Conservation (phyloP, 306 rosid species). For the Geum urbanum region DNA sequence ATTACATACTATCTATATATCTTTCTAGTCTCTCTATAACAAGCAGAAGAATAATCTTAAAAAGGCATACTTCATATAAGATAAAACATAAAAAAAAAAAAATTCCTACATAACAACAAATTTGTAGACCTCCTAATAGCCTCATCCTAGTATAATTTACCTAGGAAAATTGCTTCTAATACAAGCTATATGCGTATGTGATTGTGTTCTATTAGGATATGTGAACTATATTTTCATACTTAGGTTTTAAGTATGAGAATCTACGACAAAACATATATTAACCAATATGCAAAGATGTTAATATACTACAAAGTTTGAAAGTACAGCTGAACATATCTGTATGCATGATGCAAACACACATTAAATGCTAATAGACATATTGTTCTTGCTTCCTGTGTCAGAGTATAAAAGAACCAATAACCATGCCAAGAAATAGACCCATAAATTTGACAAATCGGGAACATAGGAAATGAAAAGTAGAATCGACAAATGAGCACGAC, state of each 20-base stretch:
- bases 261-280: conserved; percentile 13
- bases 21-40: conserved; percentile 30
- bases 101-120: not conserved
- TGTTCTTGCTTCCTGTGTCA: not conserved
- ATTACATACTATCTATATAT: no score
- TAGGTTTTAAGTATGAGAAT: not conserved
- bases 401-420: not conserved
- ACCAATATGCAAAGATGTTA: conserved; percentile 22
- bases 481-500: not conserved
- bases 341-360: not conserved
- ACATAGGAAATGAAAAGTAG: not conserved
- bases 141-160: not conserved
- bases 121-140: not conserved
- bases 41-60: conserved; percentile 11
- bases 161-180: not conserved
- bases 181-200: not conserved
- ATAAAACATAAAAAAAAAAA: not conserved
- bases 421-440: not conserved
- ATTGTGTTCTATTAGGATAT: no score
- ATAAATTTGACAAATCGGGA: conserved; percentile 1
- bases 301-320: conserved; percentile 19
- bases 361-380: not conserved
- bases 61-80: not conserved
- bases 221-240: no score
- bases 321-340: conserved; percentile 6